These are phyloP conservation scores for Entoloma clypeatum DNA, from an alignment of 1,284 basidiomycete species.

Conservation along the genomic window DNA sequence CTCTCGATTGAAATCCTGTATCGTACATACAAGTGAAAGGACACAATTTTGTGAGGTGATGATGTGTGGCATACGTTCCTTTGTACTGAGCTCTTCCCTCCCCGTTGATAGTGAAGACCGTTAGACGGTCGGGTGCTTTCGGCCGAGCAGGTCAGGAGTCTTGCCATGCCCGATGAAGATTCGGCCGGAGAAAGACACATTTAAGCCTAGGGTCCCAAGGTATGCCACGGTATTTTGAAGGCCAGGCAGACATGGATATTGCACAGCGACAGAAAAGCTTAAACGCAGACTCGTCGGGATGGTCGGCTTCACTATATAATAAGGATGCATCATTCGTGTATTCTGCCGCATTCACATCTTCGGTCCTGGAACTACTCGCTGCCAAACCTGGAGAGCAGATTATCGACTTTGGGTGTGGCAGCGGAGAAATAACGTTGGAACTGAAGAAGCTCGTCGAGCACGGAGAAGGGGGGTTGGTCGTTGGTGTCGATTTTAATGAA, in stretches of 20 bases:
- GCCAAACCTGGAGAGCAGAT: slow-evolving; percentile 65
- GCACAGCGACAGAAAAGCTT: slow-evolving; percentile 7
- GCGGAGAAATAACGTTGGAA: slow-evolving; percentile 66
- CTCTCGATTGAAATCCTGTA: too few relatives aligned
- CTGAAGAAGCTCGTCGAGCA: slow-evolving; percentile 52
- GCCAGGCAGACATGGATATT: slow-evolving; percentile 3
- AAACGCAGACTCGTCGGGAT: slow-evolving; percentile 31
- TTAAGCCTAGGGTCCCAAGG: too few relatives aligned
- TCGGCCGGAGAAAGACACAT: too few relatives aligned
- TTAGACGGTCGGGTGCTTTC: too few relatives aligned
- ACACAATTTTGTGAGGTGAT: too few relatives aligned
- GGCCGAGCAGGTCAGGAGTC: too few relatives aligned
- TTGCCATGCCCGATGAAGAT: too few relatives aligned
- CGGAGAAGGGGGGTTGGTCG: slow-evolving; percentile 46
- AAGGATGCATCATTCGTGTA: slow-evolving; percentile 69
- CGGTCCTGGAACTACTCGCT: slow-evolving; percentile 61
- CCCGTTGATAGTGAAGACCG: too few relatives aligned
- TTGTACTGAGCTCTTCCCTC: too few relatives aligned
- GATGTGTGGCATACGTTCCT: too few relatives aligned
- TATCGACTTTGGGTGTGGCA: slow-evolving; percentile 81
- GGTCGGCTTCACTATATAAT: slow-evolving; percentile 57
- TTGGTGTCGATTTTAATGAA: slow-evolving; percentile 68
- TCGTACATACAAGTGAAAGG: too few relatives aligned
- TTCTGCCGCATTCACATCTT: slow-evolving; percentile 56
- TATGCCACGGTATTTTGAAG: too few relatives aligned